Evolutionary conservation across 2,329 filamentous ascomycete genomes (phyloP).

Genomic region (Fusarium sp.): DNA sequence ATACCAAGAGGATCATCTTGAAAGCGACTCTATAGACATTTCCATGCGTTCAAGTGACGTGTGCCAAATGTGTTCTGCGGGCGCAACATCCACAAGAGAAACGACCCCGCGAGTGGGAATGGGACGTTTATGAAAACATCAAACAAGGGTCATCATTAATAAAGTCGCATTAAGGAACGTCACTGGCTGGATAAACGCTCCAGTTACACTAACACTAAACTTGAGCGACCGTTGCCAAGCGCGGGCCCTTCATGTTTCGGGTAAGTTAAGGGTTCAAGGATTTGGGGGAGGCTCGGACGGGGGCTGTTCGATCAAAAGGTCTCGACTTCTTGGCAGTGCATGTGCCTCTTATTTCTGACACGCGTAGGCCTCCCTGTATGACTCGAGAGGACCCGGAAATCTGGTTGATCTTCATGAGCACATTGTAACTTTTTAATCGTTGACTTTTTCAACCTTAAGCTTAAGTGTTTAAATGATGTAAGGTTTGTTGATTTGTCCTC

Average conservation of each 20-base stretch:
- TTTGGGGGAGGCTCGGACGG: slow-evolving; percentile 12
- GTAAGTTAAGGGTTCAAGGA: not conserved
- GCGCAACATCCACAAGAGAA: not conserved
- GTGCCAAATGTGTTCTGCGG: not conserved
- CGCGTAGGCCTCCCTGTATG: not conserved
- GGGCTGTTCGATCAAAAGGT: not conserved
- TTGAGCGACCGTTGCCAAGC: slow-evolving; percentile 27
- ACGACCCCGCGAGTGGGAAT: not conserved
- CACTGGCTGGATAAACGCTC: slow-evolving; percentile 14
- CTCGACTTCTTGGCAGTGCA: slow-evolving; percentile 31
- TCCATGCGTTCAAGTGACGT: slow-evolving; percentile 7
- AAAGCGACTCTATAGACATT: not conserved
- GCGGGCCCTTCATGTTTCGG: not conserved
- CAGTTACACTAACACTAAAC: slow-evolving; percentile 9
- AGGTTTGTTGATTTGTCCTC: not conserved
- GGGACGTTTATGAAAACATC: not conserved
- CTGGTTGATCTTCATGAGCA: not conserved
- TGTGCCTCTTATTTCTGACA: not conserved
- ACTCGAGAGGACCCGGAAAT: not conserved
- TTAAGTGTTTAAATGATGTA: not conserved
- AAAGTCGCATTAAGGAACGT: not conserved
- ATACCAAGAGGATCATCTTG: not conserved
- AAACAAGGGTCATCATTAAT: not conserved
- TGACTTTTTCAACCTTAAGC: not conserved
- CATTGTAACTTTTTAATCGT: not conserved